Evolutionary conservation across 352 stramenopile genomes (phyloP).

Genomic region (Peronospora destructor): DNA sequence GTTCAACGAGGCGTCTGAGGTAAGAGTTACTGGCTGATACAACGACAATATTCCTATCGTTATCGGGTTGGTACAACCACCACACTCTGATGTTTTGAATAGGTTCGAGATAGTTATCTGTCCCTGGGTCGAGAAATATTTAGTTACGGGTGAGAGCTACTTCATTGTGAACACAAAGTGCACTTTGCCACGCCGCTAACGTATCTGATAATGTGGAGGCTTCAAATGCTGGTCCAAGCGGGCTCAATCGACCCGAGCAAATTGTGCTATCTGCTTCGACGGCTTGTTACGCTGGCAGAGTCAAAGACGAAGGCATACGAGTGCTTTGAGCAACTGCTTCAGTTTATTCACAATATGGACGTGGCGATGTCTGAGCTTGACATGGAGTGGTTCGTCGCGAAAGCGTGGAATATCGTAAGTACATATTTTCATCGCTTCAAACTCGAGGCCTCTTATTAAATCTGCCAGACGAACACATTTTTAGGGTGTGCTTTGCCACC

Average conservation of each 20-base stretch:
- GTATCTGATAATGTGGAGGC: slow-evolving; percentile 24
- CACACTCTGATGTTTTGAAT: slow-evolving; percentile 4
- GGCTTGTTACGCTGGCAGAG: slow-evolving; percentile 46
- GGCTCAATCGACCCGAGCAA: slow-evolving; percentile 24
- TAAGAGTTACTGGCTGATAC: slow-evolving; percentile 6
- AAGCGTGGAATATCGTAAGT: slow-evolving; percentile 71
- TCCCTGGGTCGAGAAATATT: slow-evolving; percentile 53
- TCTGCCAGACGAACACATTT: slow-evolving; percentile 5
- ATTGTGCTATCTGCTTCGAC: slow-evolving; percentile 57
- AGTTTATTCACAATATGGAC: slow-evolving; percentile 45
- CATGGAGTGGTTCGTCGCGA: slow-evolving; percentile 66
- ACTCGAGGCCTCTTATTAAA: not conserved
- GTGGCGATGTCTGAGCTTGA: slow-evolving; percentile 40
- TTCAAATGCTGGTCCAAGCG: slow-evolving; percentile 55
- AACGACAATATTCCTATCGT: not conserved
- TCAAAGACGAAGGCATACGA: slow-evolving; percentile 36
- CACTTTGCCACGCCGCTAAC: not conserved
- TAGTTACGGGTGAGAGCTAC: slow-evolving; percentile 38
- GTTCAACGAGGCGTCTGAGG: slow-evolving; percentile 45
- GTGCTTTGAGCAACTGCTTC: slow-evolving; percentile 60
- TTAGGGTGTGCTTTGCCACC: slow-evolving; percentile 35
- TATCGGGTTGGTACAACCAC: not conserved
- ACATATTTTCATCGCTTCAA: not conserved
- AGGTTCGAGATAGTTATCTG: slow-evolving; percentile 52
- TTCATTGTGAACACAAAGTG: not conserved